These are phyloP conservation scores for Bipolaris oryzae DNA, from an alignment of 2,329 filamentous ascomycete genomes.

Conservation along the genomic window DNA sequence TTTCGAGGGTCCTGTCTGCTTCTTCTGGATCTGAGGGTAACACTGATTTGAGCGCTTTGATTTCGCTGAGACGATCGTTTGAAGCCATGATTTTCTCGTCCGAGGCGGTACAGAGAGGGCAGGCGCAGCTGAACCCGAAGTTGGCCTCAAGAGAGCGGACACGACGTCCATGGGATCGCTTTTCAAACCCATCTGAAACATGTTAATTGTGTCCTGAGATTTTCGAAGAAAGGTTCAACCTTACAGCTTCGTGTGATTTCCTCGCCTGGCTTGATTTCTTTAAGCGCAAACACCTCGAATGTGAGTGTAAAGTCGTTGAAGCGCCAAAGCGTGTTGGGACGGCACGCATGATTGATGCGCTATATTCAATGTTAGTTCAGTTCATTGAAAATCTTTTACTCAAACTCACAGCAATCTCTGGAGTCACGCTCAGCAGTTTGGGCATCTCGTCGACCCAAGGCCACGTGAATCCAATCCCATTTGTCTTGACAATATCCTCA, in stretches of 20 bases:
- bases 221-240: not conserved
- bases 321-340: constrained; percentile 42
- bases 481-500: constrained; percentile 34
- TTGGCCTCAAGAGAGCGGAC: constrained; percentile 26
- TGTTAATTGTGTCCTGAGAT: not conserved
- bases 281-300: constrained; percentile 37
- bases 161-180: constrained; percentile 22
- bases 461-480: constrained; percentile 30
- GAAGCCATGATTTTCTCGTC: constrained; percentile 23
- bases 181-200: constrained; percentile 35
- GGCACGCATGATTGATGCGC: constrained; percentile 46
- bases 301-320: constrained; percentile 38
- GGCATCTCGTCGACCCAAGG: constrained; percentile 29
- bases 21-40: constrained; percentile 29
- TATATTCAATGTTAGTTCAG: constrained; percentile 14
- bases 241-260: constrained; percentile 42
- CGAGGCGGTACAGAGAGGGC: constrained; percentile 36
- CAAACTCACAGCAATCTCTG: constrained; percentile 41
- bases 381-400: too few relatives aligned
- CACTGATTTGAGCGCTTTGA: constrained; percentile 31
- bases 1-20: constrained; percentile 28
- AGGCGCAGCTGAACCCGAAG: constrained; percentile 41
- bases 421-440: constrained; percentile 30
- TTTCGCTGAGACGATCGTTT: constrained; percentile 34
- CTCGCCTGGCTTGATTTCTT: constrained; percentile 34